Evolutionary conservation across 768 basidiomycete species (phyloP), one percentile per base, ranked within the genome.

Genomic region (Tulasnella sp.): DNA sequence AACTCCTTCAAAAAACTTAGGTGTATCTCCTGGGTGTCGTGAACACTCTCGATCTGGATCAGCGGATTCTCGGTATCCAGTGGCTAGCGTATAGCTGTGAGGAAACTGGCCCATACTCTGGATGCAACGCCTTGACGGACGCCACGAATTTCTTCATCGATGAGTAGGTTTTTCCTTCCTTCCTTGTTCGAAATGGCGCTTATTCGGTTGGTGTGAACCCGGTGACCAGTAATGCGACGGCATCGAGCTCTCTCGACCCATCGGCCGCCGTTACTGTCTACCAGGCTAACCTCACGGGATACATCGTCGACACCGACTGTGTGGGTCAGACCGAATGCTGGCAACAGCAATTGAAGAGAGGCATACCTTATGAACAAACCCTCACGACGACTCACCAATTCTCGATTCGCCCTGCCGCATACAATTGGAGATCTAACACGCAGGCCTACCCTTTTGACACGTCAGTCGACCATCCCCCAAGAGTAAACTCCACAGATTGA

Each of bases 271-370:
- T 52, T n/a, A n/a, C 37, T 15, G 14, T 15, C 17, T 52, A 52
- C 50, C 34, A 52, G 37, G 50, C 50, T 36, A 52, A 52, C 35
- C 21, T 52, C 15, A 52, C 50, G 14, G 50, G 50, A 27, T 52
- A 15, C 37, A 21, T 52, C 50, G 37, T 36, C 50, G 50, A 52
- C 37, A 36, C 32, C 17, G n/a, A 19, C 19, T 52, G 50, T 34
- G 29, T 36, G 34, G 50, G 37, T 36, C 50, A 35, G 15, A 14
- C 50, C 12, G 34, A 39, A 15, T 52, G 50, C 37, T 52, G 50
- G 50, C 50, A 52, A 19, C 19, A 35, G 34, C 50, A 52, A 19
- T 0, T 52, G 2, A 39, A 39, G 35, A 39, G 6, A 36, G 50
- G 50, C 9, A 40, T 52, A 3, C 50, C 50, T 3, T 52, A 52